Percentiles rank a stretch among this genome's conserved stretches.
phyloP scores from a whole-genome alignment of 2,329 filamentous ascomycete species.

The Curvularia verruculosa region DNA sequence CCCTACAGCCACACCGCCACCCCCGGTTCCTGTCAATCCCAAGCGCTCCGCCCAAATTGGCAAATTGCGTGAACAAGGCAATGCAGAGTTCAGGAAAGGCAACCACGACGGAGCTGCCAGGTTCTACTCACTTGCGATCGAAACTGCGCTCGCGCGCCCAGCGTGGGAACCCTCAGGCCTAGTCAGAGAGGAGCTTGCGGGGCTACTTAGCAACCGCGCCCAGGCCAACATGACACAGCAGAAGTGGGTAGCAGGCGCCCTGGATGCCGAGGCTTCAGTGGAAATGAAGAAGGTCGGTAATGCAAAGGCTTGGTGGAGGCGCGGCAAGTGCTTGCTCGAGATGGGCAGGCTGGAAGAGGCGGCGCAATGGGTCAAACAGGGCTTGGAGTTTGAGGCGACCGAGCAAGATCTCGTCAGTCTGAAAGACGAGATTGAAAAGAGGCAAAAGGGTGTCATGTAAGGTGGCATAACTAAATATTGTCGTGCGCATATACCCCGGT shows the following conservation, averaged over 20 bases:
- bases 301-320: constrained; percentile 92
- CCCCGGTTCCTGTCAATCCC: constrained; percentile 88
- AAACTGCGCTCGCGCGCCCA: constrained; percentile 84
- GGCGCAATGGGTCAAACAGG: constrained; percentile 74
- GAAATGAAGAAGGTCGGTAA: constrained; percentile 87
- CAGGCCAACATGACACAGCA: constrained; percentile 86
- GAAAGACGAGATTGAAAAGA: constrained; percentile 55
- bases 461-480: not conserved
- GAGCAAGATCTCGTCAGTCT: constrained; percentile 49
- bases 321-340: constrained; percentile 83
- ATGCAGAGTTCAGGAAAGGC: constrained; percentile 79
- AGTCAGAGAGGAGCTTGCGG: constrained; percentile 81
- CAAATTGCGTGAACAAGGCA: constrained; percentile 90
- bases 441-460: constrained; percentile 33
- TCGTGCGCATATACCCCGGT: not conserved
- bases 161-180: constrained; percentile 86
- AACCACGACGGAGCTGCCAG: constrained; percentile 76
- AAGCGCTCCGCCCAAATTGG: constrained; percentile 86
- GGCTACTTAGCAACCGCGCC: constrained; percentile 83
- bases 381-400: constrained; percentile 79
- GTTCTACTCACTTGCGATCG: constrained; percentile 83
- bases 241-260: constrained; percentile 82
- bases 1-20: constrained; percentile 73
- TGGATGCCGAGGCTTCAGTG: constrained; percentile 86
- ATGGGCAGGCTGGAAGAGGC: constrained; percentile 90